phyloP scores from a whole-genome alignment of 2,329 filamentous ascomycete genomes.

The Rachicladosporium sp. region DNA sequence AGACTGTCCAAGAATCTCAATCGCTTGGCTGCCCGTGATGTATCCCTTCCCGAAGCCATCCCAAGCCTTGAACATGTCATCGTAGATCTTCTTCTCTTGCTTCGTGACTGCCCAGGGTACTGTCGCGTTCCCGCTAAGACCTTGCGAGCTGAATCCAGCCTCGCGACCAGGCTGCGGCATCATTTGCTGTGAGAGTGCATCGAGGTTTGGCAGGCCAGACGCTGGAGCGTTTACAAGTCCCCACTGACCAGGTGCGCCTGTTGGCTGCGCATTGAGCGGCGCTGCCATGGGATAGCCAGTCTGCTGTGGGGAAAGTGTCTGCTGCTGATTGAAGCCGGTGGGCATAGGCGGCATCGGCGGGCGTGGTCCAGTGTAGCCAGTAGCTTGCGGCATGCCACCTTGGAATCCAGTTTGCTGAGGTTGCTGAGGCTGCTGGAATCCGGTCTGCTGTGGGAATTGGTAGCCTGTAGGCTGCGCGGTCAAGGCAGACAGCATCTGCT shows the following conservation, averaged over 20 bases:
- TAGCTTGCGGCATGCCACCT: constrained; percentile 53
- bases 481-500: constrained; percentile 45
- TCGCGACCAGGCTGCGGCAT: constrained; percentile 95
- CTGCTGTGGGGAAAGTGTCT: constrained; percentile 46
- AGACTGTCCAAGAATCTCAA: constrained; percentile 95
- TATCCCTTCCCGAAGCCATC: constrained; percentile 88
- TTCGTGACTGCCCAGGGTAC: constrained; percentile 99
- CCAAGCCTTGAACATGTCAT: constrained; percentile 90
- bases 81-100: constrained; percentile 94
- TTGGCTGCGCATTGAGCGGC: constrained; percentile 80
- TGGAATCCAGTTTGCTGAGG: constrained; percentile 41
- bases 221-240: constrained; percentile 92
- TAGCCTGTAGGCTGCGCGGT: constrained; percentile 45
- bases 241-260: constrained; percentile 88
- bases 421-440: constrained; percentile 33
- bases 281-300: constrained; percentile 57
- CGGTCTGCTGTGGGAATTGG: constrained; percentile 41
- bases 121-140: constrained; percentile 82
- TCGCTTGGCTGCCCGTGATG: constrained; percentile 81
- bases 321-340: constrained; percentile 51
- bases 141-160: constrained; percentile 71
- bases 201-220: constrained; percentile 82
- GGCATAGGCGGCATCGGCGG: constrained; percentile 78
- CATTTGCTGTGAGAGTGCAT: constrained; percentile 82
- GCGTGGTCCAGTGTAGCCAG: constrained; percentile 67